Evolutionary conservation across 805 yeast species (phyloP), one percentile per base, ranked within the genome.

Genomic region (Yarrowia yakushimensis): DNA sequence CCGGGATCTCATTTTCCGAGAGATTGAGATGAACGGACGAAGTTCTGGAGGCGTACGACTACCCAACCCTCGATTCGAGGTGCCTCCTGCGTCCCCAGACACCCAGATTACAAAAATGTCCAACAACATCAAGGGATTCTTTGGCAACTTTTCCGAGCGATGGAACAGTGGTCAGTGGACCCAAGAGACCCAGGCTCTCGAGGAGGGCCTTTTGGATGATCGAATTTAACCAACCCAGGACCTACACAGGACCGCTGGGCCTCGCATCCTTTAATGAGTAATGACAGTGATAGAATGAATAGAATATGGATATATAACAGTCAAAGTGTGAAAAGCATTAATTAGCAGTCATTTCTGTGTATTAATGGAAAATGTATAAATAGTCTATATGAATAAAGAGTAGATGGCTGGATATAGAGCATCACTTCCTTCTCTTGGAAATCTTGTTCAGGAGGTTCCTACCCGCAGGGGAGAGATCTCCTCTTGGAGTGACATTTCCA

Each of bases 1-100:
- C 37, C 66, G 72, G 6, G 74, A 71, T 63, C 68, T 74, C 17
- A 55, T 55, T 39, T 55, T 55, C 61, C 46, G 61, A 28, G 61
- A 55, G 15, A 55, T 55, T 18, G 61, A 55, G 17, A 39, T 55
- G 48, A 39, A 39, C 22, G 61, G 61, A 17, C 59, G 59, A 52
- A 52, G 25, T 20, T 17, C 59, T 23, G 59, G 59, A 17, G 43
- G 43, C 15, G 43, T 36, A 23, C 42, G 59, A 18, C 12, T 25
- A 13, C 43, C 59, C 37, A 34, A 31, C 31, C 36, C 59, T n/a
- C 42, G 59, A 18, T 52, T 52, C 25, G 59, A 52, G 25, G 59
- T 52, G 17, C 59, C 43, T 13, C 43, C 59, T 4, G 33, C 46
- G 17, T 27, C 41, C 25, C 60, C 46, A 11, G 46, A 36, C 46